Base-by-base conservation (phyloP, 2,329 filamentous ascomycete genomes). In the Fusarium fracticaudum region DNA sequence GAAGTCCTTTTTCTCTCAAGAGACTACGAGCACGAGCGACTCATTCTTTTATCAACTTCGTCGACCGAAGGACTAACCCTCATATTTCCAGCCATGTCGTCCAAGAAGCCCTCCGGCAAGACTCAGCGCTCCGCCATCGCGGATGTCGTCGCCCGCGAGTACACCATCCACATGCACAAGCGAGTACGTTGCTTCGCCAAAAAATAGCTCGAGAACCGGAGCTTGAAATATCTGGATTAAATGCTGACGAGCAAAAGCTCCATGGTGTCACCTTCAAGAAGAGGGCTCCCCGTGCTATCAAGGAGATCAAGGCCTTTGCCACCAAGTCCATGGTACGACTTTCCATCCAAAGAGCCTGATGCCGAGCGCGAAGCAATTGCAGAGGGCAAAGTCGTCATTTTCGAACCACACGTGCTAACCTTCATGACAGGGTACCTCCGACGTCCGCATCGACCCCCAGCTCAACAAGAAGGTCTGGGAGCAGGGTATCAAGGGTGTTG, bases 401-500 rank as follows among this genome's bases (percentile, higher is more conserved):
- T 54, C 35, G 38, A 38, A 63, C n/a, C 50, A 50, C 55, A 45
- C 26, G 37, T 72, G 75, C 76, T 78, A 76, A 79, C 67, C 33
- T 44, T 31, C 3, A 53, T 26, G 14, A 31, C 80, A 99, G 96
- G 96, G 96, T 85, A 99, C 96, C 88, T 87, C 90, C 83, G 96
- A 99, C 85, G 96, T 99, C 88, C 96, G 96, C 82, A 88, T 99
- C 84, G 96, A 99, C 91, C 96, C 96, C 84, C 93, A 96, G 89
- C 89, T 99, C 84, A 99, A 99, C 93, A 99, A 99, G 94, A 98
- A 99, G 92, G 96, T 99, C 86, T 99, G 96, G 96, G 96, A 99
- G 89, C 90, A 93, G 84, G 96, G 96, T 87, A 92, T 99, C 90
- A 99, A 98, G 94, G 97, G 96, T 84, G 95, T 98, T 80, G 94